Conservation (phyloP, 2,329 filamentous ascomycete species). For the Clarireedia hainanense region DNA sequence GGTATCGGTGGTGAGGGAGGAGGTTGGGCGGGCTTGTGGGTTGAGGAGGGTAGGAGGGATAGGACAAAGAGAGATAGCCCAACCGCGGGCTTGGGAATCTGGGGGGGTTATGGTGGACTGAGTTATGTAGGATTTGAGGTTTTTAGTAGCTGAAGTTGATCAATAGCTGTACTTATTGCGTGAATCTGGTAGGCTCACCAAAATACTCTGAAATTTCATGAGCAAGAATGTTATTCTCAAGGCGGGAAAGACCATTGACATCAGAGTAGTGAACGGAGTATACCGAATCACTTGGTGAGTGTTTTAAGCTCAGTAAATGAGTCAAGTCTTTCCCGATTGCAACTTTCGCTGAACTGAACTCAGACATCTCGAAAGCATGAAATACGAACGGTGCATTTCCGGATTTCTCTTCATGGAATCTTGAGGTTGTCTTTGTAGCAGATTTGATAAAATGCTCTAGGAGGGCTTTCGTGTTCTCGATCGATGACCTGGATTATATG, state of each 20-base stretch:
- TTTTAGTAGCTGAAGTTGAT: conserved; percentile 14
- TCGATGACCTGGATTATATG: conserved; percentile 5
- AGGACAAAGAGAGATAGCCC: conserved; percentile 20
- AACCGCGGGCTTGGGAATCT: conserved; percentile 17
- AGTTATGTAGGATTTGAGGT: conserved; percentile 14
- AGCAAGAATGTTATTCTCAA: conserved; percentile 22
- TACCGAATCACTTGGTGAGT: conserved; percentile 6
- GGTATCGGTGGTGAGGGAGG: conserved; percentile 6
- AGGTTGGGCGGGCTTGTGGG: conserved; percentile 11
- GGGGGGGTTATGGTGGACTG: conserved; percentile 19
- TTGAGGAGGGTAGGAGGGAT: conserved; percentile 13
- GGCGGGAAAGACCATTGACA: conserved; percentile 22
- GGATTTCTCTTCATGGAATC: conserved; percentile 17
- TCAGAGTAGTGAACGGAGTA: conserved; percentile 22
- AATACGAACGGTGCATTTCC: conserved; percentile 14
- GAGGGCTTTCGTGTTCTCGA: conserved; percentile 13
- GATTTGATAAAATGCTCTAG: conserved; percentile 17
- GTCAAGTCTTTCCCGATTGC: conserved; percentile 20
- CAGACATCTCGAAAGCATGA: conserved; percentile 14
- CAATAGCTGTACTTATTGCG: not conserved
- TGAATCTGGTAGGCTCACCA: conserved; percentile 10
- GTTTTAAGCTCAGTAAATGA: conserved; percentile 13
- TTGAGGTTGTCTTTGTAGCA: conserved; percentile 15
- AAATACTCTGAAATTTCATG: conserved; percentile 22
- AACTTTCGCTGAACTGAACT: conserved; percentile 20